These are phyloP conservation scores for Pezicula neosporulosa DNA, from an alignment of 2,329 filamentous ascomycete species.

Conservation along the genomic window DNA sequence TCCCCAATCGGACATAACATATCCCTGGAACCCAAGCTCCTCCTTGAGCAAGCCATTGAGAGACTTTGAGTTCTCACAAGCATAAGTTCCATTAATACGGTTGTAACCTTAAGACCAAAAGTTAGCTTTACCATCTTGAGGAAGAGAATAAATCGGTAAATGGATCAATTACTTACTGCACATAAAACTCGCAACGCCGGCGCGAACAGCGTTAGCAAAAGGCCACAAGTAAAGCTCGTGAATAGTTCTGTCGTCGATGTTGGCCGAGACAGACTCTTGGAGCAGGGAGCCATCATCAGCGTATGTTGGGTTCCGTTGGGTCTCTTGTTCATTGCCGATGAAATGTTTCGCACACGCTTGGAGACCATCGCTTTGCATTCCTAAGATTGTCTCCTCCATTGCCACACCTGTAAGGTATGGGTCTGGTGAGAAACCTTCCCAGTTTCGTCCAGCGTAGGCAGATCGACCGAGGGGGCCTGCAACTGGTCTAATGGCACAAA, in stretches of 20 bases:
- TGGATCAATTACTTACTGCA: conserved; percentile 44
- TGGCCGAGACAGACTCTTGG: conserved; percentile 60
- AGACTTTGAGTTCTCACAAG: conserved; percentile 45
- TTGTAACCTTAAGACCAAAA: conserved; percentile 27
- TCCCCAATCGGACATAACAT: conserved; percentile 67
- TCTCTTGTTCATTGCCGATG: conserved; percentile 51
- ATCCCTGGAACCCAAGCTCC: conserved; percentile 46
- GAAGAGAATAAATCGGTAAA: conserved; percentile 16
- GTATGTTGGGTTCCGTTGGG: conserved; percentile 27
- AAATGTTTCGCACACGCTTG: conserved; percentile 34
- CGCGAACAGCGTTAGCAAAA: conserved; percentile 68
- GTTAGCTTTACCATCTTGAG: background rate
- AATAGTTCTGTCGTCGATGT: conserved; percentile 69
- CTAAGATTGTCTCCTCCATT: conserved; percentile 29
- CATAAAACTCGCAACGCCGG: conserved; percentile 63
- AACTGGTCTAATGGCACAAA: conserved; percentile 27
- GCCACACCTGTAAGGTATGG: conserved; percentile 29
- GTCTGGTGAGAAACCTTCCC: conserved; percentile 29
- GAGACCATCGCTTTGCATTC: conserved; percentile 30
- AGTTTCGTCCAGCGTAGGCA: conserved; percentile 42
- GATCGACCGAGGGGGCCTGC: conserved; percentile 44
- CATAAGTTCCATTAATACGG: conserved; percentile 44
- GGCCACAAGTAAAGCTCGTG: conserved; percentile 79
- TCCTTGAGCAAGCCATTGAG: conserved; percentile 47
- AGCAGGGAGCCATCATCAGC: conserved; percentile 29